Evolutionary conservation across 495 filamentous ascomycete genomes (phyloP).

Genomic region (Tuber calosporum): DNA sequence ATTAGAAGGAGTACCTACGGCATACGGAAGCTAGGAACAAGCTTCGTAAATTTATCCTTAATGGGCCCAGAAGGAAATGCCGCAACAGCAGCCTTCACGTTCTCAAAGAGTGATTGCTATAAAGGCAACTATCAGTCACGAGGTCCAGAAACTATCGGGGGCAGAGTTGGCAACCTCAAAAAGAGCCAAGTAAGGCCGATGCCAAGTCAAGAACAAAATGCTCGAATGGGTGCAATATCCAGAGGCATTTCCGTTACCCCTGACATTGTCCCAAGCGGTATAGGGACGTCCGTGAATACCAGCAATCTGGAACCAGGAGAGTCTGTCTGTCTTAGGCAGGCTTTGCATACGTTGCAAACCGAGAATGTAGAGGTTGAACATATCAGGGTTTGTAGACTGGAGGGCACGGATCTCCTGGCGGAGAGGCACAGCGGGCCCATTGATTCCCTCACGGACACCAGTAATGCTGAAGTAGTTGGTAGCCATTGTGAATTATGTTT

Average conservation of each 20-base stretch:
- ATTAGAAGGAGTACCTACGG: conserved; percentile 21
- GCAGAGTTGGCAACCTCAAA: conserved; percentile 47
- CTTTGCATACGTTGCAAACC: conserved; percentile 41
- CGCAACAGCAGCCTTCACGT: conserved; percentile 30
- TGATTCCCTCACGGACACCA: conserved; percentile 23
- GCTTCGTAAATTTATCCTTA: conserved; percentile 31
- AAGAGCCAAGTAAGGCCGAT: conserved; percentile 62
- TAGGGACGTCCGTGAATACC: conserved; percentile 44
- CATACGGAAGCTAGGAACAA: conserved; percentile 25
- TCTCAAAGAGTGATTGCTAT: conserved; percentile 30
- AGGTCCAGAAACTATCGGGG: neutral
- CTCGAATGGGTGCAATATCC: conserved; percentile 65
- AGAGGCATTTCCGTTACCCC: conserved; percentile 20
- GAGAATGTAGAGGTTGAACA: conserved; percentile 42
- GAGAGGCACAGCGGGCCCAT: conserved; percentile 28
- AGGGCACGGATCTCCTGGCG: conserved; percentile 29
- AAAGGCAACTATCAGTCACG: conserved; percentile 4
- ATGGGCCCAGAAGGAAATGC: conserved; percentile 23
- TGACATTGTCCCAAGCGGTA: conserved; percentile 41
- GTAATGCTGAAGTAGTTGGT: conserved; percentile 31
- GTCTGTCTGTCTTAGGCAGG: conserved; percentile 35
- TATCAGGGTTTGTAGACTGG: conserved; percentile 15
- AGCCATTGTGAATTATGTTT: conserved; percentile 11
- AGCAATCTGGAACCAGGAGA: conserved; percentile 39
- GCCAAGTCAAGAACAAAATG: conserved; percentile 63